These are phyloP conservation scores for Piromyces finnis DNA, from an alignment of 192 early-diverging fungal species.

Conservation along the genomic window DNA sequence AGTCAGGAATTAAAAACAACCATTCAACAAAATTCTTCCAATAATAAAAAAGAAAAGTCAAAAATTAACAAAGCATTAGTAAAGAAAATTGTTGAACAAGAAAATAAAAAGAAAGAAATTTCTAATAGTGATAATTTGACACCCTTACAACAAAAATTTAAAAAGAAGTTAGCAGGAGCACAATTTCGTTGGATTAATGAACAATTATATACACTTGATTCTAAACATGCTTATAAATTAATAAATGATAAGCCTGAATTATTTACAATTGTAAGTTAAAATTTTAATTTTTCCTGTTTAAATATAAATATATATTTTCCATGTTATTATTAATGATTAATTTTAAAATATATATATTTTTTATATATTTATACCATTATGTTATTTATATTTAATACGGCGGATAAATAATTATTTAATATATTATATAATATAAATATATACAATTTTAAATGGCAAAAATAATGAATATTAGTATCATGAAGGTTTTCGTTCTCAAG, in stretches of 20 bases:
- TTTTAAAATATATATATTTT: too few species aligned
- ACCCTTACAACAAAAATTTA: conserved; percentile 41
- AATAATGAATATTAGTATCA: too few species aligned
- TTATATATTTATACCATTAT: too few species aligned
- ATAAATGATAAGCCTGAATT: conserved; percentile 68
- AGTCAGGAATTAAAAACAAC: not conserved
- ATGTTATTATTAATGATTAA: not conserved
- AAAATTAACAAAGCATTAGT: not conserved
- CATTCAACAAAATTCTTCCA: not conserved
- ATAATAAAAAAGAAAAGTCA: not conserved
- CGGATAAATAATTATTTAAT: too few species aligned
- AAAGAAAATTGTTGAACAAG: not conserved
- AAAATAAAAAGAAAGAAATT: not conserved
- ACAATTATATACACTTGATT: conserved; percentile 72
- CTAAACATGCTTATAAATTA: conserved; percentile 49
- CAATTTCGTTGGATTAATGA: conserved; percentile 86
- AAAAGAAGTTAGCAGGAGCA: conserved; percentile 56
- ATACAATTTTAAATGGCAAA: too few species aligned
- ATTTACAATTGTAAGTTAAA: conserved; percentile 56
- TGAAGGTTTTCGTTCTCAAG: conserved; percentile 78
- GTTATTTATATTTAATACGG: too few species aligned
- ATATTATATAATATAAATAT: too few species aligned
- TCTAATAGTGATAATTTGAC: conserved; percentile 14
- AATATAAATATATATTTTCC: too few species aligned
- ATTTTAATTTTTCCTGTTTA: not conserved